Evolutionary conservation across 2,329 filamentous ascomycete species (phyloP).

Genomic region (Mycosphaerella sp.): DNA sequence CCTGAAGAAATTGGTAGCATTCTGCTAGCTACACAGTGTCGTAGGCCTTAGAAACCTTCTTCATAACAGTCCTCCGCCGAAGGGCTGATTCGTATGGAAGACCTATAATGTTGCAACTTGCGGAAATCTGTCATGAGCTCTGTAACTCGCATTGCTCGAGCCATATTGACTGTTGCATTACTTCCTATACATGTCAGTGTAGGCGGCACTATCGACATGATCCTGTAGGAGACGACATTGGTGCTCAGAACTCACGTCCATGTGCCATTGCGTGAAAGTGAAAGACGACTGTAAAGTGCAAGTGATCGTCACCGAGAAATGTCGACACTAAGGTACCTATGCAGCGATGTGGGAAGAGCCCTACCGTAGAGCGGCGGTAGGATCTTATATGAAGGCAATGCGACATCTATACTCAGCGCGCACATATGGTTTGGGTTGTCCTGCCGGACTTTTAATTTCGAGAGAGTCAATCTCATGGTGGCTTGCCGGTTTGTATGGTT

Average conservation of each 20-base stretch:
- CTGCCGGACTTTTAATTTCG: background rate
- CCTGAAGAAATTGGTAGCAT: conserved; percentile 49
- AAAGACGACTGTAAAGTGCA: background rate
- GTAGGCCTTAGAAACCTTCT: conserved; percentile 53
- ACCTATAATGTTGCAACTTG: conserved; percentile 53
- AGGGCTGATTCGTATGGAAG: conserved; percentile 47
- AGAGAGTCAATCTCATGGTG: too few relatives aligned
- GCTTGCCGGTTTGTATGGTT: background rate
- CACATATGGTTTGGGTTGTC: background rate
- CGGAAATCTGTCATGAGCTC: conserved; percentile 61
- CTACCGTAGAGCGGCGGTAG: conserved; percentile 1
- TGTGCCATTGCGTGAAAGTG: conserved; percentile 43
- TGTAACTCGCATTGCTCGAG: conserved; percentile 55
- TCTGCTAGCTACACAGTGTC: conserved; percentile 49
- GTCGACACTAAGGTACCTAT: background rate
- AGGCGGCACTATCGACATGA: background rate
- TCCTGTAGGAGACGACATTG: background rate
- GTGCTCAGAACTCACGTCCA: conserved; percentile 40
- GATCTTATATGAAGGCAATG: conserved; percentile 3
- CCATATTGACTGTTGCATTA: conserved; percentile 51
- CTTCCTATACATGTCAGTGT: background rate
- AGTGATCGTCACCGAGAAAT: background rate
- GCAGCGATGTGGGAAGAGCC: conserved; percentile 1
- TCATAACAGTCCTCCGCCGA: conserved; percentile 52
- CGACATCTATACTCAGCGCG: background rate